Evolutionary conservation across 2,329 filamentous ascomycete species (phyloP).

Genomic region (Ambrosiella cleistominuta): DNA sequence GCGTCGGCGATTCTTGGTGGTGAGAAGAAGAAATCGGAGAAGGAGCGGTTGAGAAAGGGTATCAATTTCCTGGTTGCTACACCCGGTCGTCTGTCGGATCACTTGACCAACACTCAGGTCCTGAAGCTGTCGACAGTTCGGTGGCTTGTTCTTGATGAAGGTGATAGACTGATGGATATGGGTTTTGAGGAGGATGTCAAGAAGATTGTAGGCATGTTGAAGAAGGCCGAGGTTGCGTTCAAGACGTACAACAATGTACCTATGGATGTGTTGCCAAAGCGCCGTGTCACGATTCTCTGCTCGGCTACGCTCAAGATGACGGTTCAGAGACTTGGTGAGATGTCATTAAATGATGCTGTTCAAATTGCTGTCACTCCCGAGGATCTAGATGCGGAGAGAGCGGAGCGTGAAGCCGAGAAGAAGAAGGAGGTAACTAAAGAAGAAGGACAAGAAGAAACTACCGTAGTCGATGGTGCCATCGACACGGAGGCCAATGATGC

Average conservation of each 20-base stretch:
- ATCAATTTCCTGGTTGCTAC: constrained; percentile 93
- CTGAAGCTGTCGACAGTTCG: constrained; percentile 75
- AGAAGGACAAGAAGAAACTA: background rate
- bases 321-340: constrained; percentile 81
- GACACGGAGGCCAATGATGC: constrained; percentile 6
- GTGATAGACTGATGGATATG: constrained; percentile 94
- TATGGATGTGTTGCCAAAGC: constrained; percentile 49
- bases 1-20: constrained; percentile 64
- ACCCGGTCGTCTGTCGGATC: constrained; percentile 77
- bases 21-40: constrained; percentile 63
- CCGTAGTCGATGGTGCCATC: constrained; percentile 1
- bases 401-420: constrained; percentile 21
- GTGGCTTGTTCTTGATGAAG: constrained; percentile 90
- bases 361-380: constrained; percentile 57
- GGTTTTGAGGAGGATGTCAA: constrained; percentile 91
- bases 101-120: constrained; percentile 79
- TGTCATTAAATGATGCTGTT: constrained; percentile 81
- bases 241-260: constrained; percentile 40
- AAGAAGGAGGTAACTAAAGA: constrained; percentile 24
- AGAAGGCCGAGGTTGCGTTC: constrained; percentile 41
- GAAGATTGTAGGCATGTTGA: constrained; percentile 65
- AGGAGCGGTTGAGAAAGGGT: constrained; percentile 81
- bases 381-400: constrained; percentile 22
- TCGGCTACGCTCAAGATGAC: constrained; percentile 98
- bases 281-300: constrained; percentile 75